Conservation (phyloP, 306 rosid species). For the Inga oerstediana region DNA sequence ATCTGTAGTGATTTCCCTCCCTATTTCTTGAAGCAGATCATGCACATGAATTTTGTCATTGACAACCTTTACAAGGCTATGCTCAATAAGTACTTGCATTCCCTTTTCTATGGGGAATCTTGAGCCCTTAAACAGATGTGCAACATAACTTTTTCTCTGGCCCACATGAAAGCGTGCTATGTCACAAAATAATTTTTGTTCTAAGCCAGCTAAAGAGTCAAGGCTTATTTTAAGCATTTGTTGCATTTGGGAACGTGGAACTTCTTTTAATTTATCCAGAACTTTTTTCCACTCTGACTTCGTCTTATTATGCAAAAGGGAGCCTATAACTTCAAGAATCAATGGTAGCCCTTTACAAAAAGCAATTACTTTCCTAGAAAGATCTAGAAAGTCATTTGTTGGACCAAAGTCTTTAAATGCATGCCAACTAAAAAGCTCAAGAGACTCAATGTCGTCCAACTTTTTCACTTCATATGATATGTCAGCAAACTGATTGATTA, state of each 20-base stretch:
- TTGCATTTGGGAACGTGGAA: too few relatives aligned
- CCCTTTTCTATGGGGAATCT: background rate
- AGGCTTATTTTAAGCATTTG: background rate
- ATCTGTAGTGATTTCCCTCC: background rate
- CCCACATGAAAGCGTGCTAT: background rate
- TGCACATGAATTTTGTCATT: background rate
- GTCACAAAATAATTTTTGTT: background rate
- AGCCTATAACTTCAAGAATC: background rate
- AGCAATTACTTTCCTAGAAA: background rate
- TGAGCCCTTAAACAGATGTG: background rate
- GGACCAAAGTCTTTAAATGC: background rate
- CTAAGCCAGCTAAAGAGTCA: background rate
- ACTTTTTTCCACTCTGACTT: background rate
- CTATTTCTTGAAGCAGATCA: background rate
- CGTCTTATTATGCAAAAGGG: background rate
- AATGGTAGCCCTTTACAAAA: background rate
- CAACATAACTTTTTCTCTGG: background rate
- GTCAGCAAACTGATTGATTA: background rate
- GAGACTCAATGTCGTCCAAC: background rate
- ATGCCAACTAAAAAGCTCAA: background rate
- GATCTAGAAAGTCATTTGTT: background rate
- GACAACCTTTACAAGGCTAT: background rate
- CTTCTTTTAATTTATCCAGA: background rate
- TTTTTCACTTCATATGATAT: background rate
- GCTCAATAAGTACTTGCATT: background rate